These are phyloP conservation scores for Kwoniella dejecticola DNA, from an alignment of 768 basidiomycete genomes.

Conservation along the genomic window DNA sequence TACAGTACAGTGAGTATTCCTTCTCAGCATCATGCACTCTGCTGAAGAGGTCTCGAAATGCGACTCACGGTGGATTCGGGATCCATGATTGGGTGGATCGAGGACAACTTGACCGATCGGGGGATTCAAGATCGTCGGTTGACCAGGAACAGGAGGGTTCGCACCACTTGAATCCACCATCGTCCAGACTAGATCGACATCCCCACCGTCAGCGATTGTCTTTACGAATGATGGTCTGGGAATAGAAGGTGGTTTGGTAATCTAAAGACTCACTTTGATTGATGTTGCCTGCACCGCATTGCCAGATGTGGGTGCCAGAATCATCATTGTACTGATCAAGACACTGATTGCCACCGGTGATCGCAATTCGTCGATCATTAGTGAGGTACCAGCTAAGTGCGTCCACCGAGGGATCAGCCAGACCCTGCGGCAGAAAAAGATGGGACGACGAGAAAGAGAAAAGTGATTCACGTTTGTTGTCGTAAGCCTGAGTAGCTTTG, in stretches of 20 bases:
- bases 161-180: neutral
- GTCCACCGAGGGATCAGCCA: neutral
- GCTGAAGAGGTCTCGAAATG: neutral
- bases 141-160: neutral
- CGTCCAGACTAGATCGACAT: conserved; percentile 4
- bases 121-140: neutral
- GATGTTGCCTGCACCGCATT: conserved; percentile 50
- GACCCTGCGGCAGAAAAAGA: neutral
- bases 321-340: conserved; percentile 37
- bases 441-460: too few species aligned
- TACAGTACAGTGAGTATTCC: neutral
- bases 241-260: too few species aligned
- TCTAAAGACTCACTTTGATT: conserved; percentile 52
- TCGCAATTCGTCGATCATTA: conserved; percentile 51
- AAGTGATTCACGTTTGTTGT: conserved; percentile 25
- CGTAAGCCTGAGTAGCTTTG: conserved; percentile 22
- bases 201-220: neutral
- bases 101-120: conserved; percentile 2
- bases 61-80: conserved; percentile 8
- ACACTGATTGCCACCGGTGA: conserved; percentile 54
- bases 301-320: conserved; percentile 45
- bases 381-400: conserved; percentile 35
- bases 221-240: neutral
- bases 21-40: too few species aligned
- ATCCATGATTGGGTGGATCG: neutral